These are phyloP conservation scores for Metarhizium rileyi DNA, from an alignment of 2,329 filamentous ascomycete genomes.

Conservation along the genomic window DNA sequence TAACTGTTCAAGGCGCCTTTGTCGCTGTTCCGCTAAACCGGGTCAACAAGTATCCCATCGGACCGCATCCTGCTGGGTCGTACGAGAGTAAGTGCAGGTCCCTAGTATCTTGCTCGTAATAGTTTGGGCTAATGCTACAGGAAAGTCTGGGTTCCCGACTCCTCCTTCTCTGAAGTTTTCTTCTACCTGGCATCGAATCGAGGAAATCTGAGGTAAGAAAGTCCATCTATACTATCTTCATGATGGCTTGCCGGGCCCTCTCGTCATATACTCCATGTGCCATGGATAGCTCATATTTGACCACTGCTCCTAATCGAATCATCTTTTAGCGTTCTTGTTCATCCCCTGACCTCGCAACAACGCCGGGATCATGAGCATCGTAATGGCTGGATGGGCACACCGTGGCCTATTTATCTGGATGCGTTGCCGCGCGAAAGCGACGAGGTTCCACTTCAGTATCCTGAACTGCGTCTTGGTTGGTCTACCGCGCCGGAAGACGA, in stretches of 20 bases:
- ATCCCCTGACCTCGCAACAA: constrained; percentile 21
- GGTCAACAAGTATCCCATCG: constrained; percentile 23
- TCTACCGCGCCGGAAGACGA: constrained; percentile 18
- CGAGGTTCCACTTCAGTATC: constrained; percentile 22
- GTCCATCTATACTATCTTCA: neutral
- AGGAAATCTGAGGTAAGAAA: constrained; percentile 19
- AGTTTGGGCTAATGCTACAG: constrained; percentile 1
- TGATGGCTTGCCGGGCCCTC: neutral
- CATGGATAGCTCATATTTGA: too few relatives aligned
- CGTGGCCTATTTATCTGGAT: constrained; percentile 24
- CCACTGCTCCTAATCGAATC: neutral
- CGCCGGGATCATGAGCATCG: constrained; percentile 22
- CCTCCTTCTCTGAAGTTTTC: constrained; percentile 25
- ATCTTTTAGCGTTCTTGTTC: constrained; percentile 18
- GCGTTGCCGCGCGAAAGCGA: constrained; percentile 15
- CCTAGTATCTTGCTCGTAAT: neutral
- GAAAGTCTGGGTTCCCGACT: constrained; percentile 23
- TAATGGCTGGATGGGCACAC: constrained; percentile 23
- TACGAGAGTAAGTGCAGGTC: constrained; percentile 20
- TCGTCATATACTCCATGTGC: neutral
- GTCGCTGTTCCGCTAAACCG: constrained; percentile 22
- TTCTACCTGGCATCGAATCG: constrained; percentile 24
- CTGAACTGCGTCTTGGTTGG: constrained; percentile 21
- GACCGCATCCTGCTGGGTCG: constrained; percentile 24
- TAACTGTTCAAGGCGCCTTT: constrained; percentile 19